Percentiles rank a stretch among this genome's conserved stretches.
These are phyloP conservation scores for Flaveria bidentis DNA, from an alignment of 129 eudicot genomes.

Conservation along the genomic window DNA sequence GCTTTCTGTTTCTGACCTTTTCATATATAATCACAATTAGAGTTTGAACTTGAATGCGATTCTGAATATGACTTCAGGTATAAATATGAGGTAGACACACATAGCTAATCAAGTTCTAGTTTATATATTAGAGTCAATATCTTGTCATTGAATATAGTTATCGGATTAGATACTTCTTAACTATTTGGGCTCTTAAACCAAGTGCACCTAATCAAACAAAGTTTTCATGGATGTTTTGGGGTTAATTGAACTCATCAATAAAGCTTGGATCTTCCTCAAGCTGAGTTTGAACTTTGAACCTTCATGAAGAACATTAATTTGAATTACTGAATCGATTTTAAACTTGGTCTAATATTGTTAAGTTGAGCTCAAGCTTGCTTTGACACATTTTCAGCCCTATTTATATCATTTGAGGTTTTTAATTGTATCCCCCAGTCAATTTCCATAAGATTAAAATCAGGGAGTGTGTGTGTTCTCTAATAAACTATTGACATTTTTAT, in stretches of 20 bases:
- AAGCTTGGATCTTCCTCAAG: not conserved
- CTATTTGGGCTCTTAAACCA: not conserved
- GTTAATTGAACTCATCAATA: not conserved
- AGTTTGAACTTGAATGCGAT: not conserved
- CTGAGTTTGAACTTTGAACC: conserved; percentile 5
- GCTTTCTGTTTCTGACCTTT: not conserved
- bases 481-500: not conserved
- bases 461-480: not conserved
- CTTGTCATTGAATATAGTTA: too few relatives aligned
- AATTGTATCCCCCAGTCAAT: not conserved
- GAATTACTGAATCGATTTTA: not conserved
- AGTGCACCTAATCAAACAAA: not conserved
- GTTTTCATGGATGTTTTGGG: not conserved
- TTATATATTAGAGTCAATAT: not conserved
- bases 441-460: not conserved
- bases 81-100: not conserved
- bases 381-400: not conserved
- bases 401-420: not conserved
- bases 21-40: not conserved
- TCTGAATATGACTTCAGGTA: not conserved
- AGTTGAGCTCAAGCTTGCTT: not conserved
- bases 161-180: not conserved
- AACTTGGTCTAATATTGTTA: not conserved
- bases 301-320: not conserved
- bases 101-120: not conserved